These are phyloP conservation scores for Beauveria medogensis DNA, from an alignment of 2,329 filamentous ascomycete species.

Conservation along the genomic window DNA sequence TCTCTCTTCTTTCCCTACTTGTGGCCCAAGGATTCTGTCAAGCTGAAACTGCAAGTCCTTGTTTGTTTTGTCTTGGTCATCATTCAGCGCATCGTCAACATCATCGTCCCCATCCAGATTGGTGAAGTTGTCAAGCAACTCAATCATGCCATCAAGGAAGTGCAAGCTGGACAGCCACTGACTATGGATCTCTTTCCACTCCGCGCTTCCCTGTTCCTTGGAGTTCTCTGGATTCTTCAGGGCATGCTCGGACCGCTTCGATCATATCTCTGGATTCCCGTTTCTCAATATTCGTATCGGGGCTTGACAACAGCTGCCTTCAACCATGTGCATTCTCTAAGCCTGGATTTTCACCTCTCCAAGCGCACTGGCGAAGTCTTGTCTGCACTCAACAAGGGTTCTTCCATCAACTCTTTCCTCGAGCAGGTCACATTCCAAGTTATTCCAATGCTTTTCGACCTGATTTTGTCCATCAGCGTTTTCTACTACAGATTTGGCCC, in stretches of 20 bases:
- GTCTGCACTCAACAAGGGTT: constrained; percentile 91
- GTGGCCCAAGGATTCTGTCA: constrained; percentile 75
- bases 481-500: constrained; percentile 58
- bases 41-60: constrained; percentile 70
- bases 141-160: constrained; percentile 41
- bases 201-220: constrained; percentile 27
- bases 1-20: constrained; percentile 92
- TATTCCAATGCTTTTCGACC: constrained; percentile 86
- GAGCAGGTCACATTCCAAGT: constrained; percentile 96
- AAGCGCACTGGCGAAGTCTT: constrained; percentile 96
- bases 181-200: constrained; percentile 28
- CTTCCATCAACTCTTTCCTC: constrained; percentile 90
- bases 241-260: constrained; percentile 77
- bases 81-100: constrained; percentile 74
- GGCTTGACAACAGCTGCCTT: constrained; percentile 92
- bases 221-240: constrained; percentile 77
- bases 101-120: constrained; percentile 76
- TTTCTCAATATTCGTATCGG: constrained; percentile 93
- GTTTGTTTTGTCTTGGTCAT: constrained; percentile 76
- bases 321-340: constrained; percentile 92
- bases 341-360: constrained; percentile 90
- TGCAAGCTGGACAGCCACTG: constrained; percentile 29
- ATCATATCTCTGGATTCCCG: constrained; percentile 87
- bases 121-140: constrained; percentile 72
- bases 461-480: constrained; percentile 69